phyloP scores from a whole-genome alignment of 495 filamentous ascomycete species.

The Lophiostoma macrostomum region DNA sequence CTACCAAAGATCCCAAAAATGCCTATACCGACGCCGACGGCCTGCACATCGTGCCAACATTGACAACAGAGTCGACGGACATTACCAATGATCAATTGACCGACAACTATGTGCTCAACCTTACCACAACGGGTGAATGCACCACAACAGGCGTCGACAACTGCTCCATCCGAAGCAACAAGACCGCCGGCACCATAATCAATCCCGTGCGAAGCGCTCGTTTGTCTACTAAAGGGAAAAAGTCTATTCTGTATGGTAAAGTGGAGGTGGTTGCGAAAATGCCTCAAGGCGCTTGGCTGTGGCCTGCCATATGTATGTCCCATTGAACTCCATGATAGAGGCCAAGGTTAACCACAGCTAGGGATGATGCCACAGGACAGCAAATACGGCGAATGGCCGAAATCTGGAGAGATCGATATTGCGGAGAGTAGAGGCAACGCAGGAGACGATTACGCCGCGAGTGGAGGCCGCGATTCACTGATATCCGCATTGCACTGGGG shows the following conservation, averaged over 20 bases:
- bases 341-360: no score
- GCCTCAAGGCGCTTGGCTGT: slow-evolving; percentile 46
- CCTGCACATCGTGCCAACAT: slow-evolving; percentile 48
- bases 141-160: slow-evolving; percentile 33
- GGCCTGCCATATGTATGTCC: slow-evolving; percentile 51
- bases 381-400: slow-evolving; percentile 33
- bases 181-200: slow-evolving; percentile 41
- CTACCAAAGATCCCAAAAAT: slow-evolving; percentile 45
- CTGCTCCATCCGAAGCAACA: slow-evolving; percentile 40
- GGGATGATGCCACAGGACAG: slow-evolving; percentile 1
- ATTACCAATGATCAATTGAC: slow-evolving; percentile 40
- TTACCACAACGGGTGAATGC: slow-evolving; percentile 41
- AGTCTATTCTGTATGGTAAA: slow-evolving; percentile 43
- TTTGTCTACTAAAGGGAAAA: slow-evolving; percentile 43
- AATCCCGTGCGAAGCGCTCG: slow-evolving; percentile 45
- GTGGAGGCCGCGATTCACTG: slow-evolving; percentile 32
- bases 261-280: slow-evolving; percentile 48
- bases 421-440: slow-evolving; percentile 35
- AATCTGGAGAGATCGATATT: slow-evolving; percentile 36
- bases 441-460: slow-evolving; percentile 24
- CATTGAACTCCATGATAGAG: slow-evolving; percentile 33
- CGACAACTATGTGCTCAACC: slow-evolving; percentile 39
- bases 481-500: slow-evolving; percentile 35
- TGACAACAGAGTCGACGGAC: slow-evolving; percentile 42
- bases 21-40: slow-evolving; percentile 43